A percentile compares a stretch with the other conserved stretches of the same genome.
These are phyloP conservation scores for Chaetomium strumarium DNA, from an alignment of 2,329 filamentous ascomycete species.

Conservation along the genomic window DNA sequence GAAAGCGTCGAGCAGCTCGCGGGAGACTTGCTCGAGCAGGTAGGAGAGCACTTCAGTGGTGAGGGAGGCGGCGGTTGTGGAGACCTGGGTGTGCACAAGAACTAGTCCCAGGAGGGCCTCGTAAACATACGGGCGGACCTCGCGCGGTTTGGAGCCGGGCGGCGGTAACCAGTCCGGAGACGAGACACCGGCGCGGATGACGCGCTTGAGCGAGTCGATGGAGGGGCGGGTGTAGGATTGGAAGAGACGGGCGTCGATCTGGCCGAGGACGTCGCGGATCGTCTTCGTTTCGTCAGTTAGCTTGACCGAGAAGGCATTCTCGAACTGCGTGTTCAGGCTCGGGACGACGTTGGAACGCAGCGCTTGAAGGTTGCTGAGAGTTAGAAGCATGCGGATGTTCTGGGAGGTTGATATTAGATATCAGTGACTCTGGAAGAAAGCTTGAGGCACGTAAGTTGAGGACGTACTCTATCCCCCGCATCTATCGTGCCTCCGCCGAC, in stretches of 20 bases:
- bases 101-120: conserved; percentile 79
- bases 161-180: conserved; percentile 65
- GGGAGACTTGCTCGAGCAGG: conserved; percentile 74
- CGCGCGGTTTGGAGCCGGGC: conserved; percentile 52
- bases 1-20: conserved; percentile 78
- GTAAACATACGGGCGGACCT: conserved; percentile 86
- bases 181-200: conserved; percentile 67
- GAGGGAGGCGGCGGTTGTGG: conserved; percentile 69
- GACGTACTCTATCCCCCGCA: conserved; percentile 50
- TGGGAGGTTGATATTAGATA: conserved; percentile 33
- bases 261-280: conserved; percentile 80
- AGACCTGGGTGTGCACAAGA: conserved; percentile 84
- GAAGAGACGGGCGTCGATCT: conserved; percentile 90
- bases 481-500: conserved; percentile 44
- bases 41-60: conserved; percentile 78
- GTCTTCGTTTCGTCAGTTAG: conserved; percentile 90
- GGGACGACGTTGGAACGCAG: conserved; percentile 79
- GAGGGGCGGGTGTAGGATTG: conserved; percentile 82
- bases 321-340: conserved; percentile 84
- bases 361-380: conserved; percentile 82
- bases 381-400: conserved; percentile 90
- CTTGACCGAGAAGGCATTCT: conserved; percentile 88
- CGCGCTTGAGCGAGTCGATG: conserved; percentile 59
- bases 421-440: neutral
- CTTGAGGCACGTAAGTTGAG: neutral